phyloP scores from a whole-genome alignment of 2,329 filamentous ascomycete species.

The Penicillium palitans region DNA sequence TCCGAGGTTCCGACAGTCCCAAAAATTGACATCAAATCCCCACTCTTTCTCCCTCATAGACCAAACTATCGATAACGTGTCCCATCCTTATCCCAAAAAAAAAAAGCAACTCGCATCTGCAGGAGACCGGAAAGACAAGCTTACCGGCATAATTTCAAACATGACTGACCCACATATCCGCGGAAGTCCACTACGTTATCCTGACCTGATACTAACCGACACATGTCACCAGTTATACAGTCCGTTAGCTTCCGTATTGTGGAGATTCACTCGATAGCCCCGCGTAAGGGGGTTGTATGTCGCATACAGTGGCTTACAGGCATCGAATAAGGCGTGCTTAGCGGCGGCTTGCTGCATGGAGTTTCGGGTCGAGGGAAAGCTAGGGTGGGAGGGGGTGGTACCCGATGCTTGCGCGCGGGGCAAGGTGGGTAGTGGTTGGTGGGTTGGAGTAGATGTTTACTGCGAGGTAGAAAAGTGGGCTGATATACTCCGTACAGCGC shows the following conservation, averaged over 20 bases:
- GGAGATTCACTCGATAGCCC: neutral
- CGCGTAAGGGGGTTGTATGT: neutral
- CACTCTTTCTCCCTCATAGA: neutral
- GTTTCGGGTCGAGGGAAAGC: neutral
- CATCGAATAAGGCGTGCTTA: constrained; percentile 1
- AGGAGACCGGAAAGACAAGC: neutral
- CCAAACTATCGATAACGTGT: neutral
- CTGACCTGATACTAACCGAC: neutral
- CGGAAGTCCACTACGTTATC: neutral
- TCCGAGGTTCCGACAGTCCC: neutral
- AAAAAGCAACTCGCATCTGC: neutral
- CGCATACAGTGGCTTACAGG: neutral
- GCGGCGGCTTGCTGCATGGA: constrained; percentile 5
- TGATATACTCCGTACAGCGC: neutral
- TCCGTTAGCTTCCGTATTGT: neutral
- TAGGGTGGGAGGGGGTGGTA: neutral
- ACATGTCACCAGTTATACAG: neutral
- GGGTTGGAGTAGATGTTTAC: neutral
- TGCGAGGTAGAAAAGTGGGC: neutral
- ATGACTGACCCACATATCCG: neutral
- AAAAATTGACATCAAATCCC: neutral
- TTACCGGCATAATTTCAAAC: neutral
- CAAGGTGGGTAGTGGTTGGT: neutral
- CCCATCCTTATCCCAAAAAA: neutral
- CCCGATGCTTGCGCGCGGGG: neutral